These are phyloP conservation scores for Lactuca sativa DNA, from an alignment of 129 eudicot genomes.

Conservation along the genomic window DNA sequence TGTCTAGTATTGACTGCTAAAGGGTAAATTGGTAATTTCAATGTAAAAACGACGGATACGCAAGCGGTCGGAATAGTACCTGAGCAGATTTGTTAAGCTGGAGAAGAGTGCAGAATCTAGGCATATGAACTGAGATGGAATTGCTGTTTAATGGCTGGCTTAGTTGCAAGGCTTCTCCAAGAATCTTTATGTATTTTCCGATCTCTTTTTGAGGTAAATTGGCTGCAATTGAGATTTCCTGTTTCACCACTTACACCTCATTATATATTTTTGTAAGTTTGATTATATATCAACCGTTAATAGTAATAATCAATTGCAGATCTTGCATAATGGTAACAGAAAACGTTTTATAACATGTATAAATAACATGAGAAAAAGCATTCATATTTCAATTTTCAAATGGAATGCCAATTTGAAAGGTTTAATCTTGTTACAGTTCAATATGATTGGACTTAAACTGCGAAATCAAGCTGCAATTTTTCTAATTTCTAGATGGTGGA, in stretches of 20 bases:
- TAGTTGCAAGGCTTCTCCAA: slow-evolving; percentile 96
- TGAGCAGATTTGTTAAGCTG: slow-evolving; percentile 99
- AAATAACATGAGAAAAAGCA: neutral
- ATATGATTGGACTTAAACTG: no score
- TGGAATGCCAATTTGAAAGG: no score
- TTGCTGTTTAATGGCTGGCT: slow-evolving; percentile 98
- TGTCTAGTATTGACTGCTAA: neutral
- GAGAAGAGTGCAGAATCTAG: slow-evolving; percentile 96
- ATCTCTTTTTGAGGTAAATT: slow-evolving; percentile 98
- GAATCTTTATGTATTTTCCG: slow-evolving; percentile 96
- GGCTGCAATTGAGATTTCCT: slow-evolving; percentile 97
- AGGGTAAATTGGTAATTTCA: neutral
- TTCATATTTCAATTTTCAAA: no score
- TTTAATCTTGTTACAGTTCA: no score
- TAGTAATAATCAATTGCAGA: neutral
- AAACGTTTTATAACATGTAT: neutral
- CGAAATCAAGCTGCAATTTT: no score
- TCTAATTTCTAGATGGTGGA: no score
- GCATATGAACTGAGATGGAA: slow-evolving; percentile 99
- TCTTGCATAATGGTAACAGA: neutral
- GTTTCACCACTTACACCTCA: slow-evolving; percentile 23
- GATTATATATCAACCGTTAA: neutral
- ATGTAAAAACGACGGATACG: neutral
- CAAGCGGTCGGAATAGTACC: slow-evolving; percentile 36
- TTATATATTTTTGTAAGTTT: neutral